phyloP scores from a whole-genome alignment of 208 protist genomes.

The Hexamita inflata region DNA sequence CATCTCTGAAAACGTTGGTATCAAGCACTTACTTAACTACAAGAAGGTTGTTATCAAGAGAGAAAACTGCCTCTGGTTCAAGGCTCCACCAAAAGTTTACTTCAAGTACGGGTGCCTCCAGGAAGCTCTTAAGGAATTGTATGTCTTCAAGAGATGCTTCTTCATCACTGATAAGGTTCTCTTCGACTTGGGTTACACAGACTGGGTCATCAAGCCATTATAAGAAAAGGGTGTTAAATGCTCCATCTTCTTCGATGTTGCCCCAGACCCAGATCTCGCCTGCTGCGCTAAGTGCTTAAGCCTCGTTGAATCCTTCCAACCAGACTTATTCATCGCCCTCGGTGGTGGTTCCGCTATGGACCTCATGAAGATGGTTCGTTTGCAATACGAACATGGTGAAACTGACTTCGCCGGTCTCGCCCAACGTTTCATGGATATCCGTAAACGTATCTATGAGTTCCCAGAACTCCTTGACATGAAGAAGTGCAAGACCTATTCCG shows the following conservation, averaged over 20 bases:
- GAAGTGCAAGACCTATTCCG: constrained; percentile 30
- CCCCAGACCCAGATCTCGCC: constrained; percentile 28
- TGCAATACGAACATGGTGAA: constrained; percentile 49
- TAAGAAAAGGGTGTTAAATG: not conserved
- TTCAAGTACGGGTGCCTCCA: constrained; percentile 21
- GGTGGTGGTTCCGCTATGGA: constrained; percentile 65
- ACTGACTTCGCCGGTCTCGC: constrained; percentile 28
- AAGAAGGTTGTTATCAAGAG: constrained; percentile 37
- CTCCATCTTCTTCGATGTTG: constrained; percentile 30
- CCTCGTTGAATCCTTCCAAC: constrained; percentile 20
- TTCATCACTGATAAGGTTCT: constrained; percentile 37
- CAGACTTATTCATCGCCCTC: constrained; percentile 51
- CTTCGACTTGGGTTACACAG: constrained; percentile 29
- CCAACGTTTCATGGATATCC: constrained; percentile 42
- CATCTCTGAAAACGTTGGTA: constrained; percentile 36
- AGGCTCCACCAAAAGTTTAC: constrained; percentile 31
- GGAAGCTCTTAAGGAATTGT: constrained; percentile 15
- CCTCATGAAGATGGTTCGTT: constrained; percentile 59
- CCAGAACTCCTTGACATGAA: constrained; percentile 9
- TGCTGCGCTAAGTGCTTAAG: not conserved
- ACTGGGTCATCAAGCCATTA: not conserved
- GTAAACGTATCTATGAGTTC: constrained; percentile 39
- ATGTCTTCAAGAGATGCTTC: not conserved
- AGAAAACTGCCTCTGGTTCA: constrained; percentile 42
- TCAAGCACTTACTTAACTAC: constrained; percentile 39